phyloP scores from a whole-genome alignment of 1,284 basidiomycete genomes.

The Acaromyces ingoldii region DNA sequence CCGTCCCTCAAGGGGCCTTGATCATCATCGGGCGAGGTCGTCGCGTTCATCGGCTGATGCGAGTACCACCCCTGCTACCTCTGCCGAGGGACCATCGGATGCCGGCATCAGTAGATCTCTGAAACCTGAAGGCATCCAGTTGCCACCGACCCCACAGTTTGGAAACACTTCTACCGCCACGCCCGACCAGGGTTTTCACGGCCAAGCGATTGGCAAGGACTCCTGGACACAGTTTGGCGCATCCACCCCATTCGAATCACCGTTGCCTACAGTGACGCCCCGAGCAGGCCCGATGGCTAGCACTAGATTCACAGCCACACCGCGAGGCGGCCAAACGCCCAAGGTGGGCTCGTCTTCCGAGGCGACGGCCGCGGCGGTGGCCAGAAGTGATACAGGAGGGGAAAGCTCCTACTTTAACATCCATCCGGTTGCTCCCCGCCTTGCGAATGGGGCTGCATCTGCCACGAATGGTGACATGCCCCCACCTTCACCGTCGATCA shows the following conservation, averaged over 20 bases:
- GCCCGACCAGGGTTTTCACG: background rate
- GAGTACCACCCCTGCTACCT: too few species aligned
- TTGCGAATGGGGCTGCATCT: background rate
- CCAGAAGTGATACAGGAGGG: slow-evolving; percentile 11
- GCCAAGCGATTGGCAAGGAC: slow-evolving; percentile 8
- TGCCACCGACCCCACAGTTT: slow-evolving; percentile 36
- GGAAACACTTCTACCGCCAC: slow-evolving; percentile 5
- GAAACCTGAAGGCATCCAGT: slow-evolving; percentile 22
- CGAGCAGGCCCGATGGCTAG: slow-evolving; percentile 2
- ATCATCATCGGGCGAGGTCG: too few species aligned
- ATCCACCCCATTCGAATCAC: slow-evolving; percentile 35
- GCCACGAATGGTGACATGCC: slow-evolving; percentile 14
- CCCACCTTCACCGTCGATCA: slow-evolving; percentile 45
- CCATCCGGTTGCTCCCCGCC: slow-evolving; percentile 6
- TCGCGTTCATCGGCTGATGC: too few species aligned
- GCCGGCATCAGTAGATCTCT: too few species aligned
- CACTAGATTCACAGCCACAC: background rate
- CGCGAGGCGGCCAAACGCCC: slow-evolving; percentile 13
- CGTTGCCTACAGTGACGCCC: slow-evolving; percentile 16
- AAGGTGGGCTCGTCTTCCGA: too few species aligned
- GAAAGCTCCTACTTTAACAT: slow-evolving; percentile 38
- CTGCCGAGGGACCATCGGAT: too few species aligned
- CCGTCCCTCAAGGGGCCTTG: slow-evolving; percentile 12
- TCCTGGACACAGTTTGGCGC: slow-evolving; percentile 37
- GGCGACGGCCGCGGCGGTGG: slow-evolving; percentile 8